These are phyloP conservation scores for Paramecium primaurelia DNA, from an alignment of 73 alveolate genomes.

Conservation along the genomic window DNA sequence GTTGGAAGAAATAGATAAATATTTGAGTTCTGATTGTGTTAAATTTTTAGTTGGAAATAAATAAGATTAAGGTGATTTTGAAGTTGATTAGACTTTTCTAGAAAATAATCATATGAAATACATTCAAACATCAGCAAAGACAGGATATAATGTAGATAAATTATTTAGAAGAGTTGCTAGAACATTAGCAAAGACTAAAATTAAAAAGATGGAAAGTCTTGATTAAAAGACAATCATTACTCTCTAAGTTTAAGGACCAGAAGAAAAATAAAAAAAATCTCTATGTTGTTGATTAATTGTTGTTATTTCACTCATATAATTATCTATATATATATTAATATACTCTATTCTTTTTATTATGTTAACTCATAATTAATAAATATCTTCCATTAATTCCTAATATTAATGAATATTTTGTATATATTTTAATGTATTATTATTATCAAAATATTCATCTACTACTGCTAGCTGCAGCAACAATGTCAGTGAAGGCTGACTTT, in stretches of 20 bases:
- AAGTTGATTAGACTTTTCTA: slow-evolving; percentile 53
- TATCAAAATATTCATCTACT: background rate
- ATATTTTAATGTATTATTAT: background rate
- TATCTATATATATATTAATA: too few relatives aligned
- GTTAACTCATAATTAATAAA: too few relatives aligned
- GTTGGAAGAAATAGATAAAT: slow-evolving; percentile 76
- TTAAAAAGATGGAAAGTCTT: slow-evolving; percentile 10
- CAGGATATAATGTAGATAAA: slow-evolving; percentile 17
- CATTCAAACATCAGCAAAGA: slow-evolving; percentile 38
- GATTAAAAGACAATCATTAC: slow-evolving; percentile 16
- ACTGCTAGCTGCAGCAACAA: slow-evolving; percentile 65
- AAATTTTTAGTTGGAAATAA: slow-evolving; percentile 87
- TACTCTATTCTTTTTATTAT: background rate
- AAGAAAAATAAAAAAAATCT: background rate
- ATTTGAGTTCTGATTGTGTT: slow-evolving; percentile 72
- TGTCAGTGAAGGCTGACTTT: slow-evolving; percentile 82
- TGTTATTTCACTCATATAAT: background rate
- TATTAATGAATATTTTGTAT: background rate
- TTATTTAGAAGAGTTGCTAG: slow-evolving; percentile 46
- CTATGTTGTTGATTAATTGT: slow-evolving; percentile 20
- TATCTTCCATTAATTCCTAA: too few relatives aligned
- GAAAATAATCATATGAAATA: background rate
- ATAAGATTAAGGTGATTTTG: slow-evolving; percentile 74
- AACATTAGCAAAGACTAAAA: slow-evolving; percentile 1
- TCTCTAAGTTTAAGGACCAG: slow-evolving; percentile 39